Base-by-base conservation (phyloP, 345 rosid genomes). In the Litchi chinensis region DNA sequence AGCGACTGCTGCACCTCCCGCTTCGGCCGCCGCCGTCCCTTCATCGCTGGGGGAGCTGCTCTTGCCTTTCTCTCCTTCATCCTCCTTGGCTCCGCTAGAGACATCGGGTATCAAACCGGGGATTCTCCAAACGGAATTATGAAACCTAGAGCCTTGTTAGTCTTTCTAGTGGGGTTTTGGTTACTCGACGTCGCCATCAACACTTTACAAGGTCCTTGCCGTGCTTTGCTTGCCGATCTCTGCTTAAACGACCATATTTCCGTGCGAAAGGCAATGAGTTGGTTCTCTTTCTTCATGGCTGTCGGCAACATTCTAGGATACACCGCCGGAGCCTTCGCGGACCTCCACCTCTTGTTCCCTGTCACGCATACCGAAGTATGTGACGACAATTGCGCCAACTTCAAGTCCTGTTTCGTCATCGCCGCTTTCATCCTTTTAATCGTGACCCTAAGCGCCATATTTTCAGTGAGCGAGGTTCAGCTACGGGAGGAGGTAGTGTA, bases 21-120 rank as follows among this genome's bases (percentile, higher is more conserved):
- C 21, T 89, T 89, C 71, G 97, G 99, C 71, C 94, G 96, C 18
- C 98, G 98, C 39, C 90, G 97, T 3, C 99, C 99, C 11, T 95
- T 88, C 80, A 92, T 95, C 26, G 86, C 86, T 0, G 91, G 60
- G 5, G 97, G 98, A 1, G 83, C 91, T 16, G 57, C 54, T 41
- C 74, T 64, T 44, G 98, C 92, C n/a, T 85, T 88, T 28, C 6
- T 90, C 0, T 87, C 98, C 12, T 91, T 93, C 24, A 79, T 92
- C 81, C 88, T 95, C 11, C 91, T 95, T 43, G 98, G 98, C 15
- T 95, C 76, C 59, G 93, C 99, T 0, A 90, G 90, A 11, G 99
- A 95, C 65, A 52, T 95, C 11, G 99, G 98, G 28, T 83, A 89
- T 75, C 75, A 40, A 24, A 62, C 82, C 6, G 96, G 97, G 0